phyloP scores from a whole-genome alignment of 352 stramenopile genomes.

The Phytopythium oedochilum region DNA sequence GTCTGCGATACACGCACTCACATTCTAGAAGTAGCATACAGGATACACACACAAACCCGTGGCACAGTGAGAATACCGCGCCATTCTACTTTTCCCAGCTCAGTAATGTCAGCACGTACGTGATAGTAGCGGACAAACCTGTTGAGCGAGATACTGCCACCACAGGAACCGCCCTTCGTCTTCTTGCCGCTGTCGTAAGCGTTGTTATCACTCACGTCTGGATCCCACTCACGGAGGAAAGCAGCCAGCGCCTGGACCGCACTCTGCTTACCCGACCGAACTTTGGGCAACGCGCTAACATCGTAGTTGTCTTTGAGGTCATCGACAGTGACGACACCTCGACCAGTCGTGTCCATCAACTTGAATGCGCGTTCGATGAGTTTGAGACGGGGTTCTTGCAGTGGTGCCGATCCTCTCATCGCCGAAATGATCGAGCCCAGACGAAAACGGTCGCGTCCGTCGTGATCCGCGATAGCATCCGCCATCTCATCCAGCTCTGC shows the following conservation, averaged over 20 bases:
- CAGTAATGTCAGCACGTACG: conserved; percentile 18
- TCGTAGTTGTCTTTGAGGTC: conserved; percentile 71
- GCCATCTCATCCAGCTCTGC: conserved; percentile 29
- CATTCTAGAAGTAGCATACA: too few relatives aligned
- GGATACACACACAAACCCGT: background rate
- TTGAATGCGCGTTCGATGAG: conserved; percentile 57
- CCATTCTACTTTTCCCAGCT: background rate
- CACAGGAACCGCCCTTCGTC: conserved; percentile 6
- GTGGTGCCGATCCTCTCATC: background rate
- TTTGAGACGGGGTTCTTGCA: conserved; percentile 9
- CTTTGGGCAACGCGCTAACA: conserved; percentile 58
- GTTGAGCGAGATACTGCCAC: conserved; percentile 40
- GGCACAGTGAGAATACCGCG: conserved; percentile 2
- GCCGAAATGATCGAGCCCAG: background rate
- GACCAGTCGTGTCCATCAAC: conserved; percentile 36
- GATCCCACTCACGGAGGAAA: conserved; percentile 74
- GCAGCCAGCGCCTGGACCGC: conserved; percentile 45
- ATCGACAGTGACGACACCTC: conserved; percentile 40
- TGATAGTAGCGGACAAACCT: conserved; percentile 83
- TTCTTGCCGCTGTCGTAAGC: background rate
- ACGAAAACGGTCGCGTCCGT: background rate
- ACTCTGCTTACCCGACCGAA: conserved; percentile 60
- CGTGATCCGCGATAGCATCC: background rate
- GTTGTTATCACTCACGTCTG: conserved; percentile 6
- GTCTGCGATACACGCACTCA: conserved; percentile 66